A percentile compares a stretch with the other conserved stretches of the same genome.
Evolutionary conservation across 306 rosid genomes (phyloP).

Genomic region (Medicago arabica): DNA sequence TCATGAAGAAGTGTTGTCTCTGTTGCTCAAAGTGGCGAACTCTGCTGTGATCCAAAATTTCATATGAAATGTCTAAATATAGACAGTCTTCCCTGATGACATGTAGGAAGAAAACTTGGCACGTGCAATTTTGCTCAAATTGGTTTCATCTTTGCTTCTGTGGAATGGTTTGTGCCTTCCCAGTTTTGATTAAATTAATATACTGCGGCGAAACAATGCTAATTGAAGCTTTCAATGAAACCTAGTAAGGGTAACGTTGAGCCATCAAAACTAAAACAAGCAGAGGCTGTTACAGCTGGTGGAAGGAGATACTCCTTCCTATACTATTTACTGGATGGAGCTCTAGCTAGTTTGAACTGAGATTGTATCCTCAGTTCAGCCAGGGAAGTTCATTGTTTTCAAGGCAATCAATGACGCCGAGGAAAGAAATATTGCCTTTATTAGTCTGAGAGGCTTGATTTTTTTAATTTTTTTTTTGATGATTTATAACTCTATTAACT

Average conservation of each 20-base stretch:
- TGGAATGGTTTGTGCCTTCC: not conserved
- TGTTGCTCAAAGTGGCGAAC: constrained; percentile 1
- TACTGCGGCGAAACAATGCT: not conserved
- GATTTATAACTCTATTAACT: not conserved
- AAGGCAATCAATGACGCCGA: constrained; percentile 22
- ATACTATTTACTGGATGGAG: constrained; percentile 1
- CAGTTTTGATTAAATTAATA: not conserved
- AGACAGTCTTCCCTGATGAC: not conserved
- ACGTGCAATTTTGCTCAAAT: constrained; percentile 10
- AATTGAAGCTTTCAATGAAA: constrained; percentile 22
- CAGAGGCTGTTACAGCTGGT: not conserved
- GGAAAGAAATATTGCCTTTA: constrained; percentile 20
- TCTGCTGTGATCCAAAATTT: constrained; percentile 2
- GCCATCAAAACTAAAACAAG: not conserved
- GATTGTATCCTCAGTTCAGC: constrained; percentile 12
- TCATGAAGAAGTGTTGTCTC: not conserved
- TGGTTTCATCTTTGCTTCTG: not conserved
- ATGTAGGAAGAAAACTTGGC: not conserved
- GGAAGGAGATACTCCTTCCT: not conserved
- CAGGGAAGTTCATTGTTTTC: not conserved
- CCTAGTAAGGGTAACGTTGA: not conserved
- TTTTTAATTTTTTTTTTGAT: not conserved
- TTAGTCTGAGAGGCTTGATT: constrained; percentile 9
- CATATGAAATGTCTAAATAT: constrained; percentile 9
- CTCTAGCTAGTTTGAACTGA: constrained; percentile 3